Conservation (phyloP, 768 basidiomycete species). For the Auricularia cornea region DNA sequence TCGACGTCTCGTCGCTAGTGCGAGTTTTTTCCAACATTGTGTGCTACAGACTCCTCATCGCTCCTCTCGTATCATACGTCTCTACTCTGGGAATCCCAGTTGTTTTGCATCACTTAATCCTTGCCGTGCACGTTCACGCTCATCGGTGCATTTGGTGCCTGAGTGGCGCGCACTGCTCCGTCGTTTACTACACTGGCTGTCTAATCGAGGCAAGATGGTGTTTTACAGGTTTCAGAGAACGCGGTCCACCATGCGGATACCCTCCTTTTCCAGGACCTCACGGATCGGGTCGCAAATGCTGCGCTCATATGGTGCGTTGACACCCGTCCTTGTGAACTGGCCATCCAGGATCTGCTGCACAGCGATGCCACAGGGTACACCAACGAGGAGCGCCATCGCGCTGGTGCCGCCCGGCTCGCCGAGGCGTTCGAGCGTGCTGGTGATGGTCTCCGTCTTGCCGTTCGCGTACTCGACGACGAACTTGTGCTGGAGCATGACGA, state of each 20-base stretch:
- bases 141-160: too few relatives aligned
- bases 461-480: slow-evolving; percentile 87
- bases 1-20: too few relatives aligned
- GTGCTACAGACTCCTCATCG: too few relatives aligned
- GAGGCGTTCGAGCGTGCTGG: slow-evolving; percentile 86
- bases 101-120: too few relatives aligned
- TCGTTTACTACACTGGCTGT: too few relatives aligned
- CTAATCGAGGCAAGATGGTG: too few relatives aligned
- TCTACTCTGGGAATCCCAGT: slow-evolving; percentile 36
- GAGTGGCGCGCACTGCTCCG: too few relatives aligned
- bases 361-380: slow-evolving; percentile 90
- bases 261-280: slow-evolving; percentile 59
- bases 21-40: not conserved
- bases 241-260: slow-evolving; percentile 63
- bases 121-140: too few relatives aligned
- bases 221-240: slow-evolving; percentile 38
- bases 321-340: slow-evolving; percentile 64
- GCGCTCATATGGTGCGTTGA: slow-evolving; percentile 80
- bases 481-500: slow-evolving; percentile 98
- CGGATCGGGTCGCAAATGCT: slow-evolving; percentile 74
- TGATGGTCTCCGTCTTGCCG: slow-evolving; percentile 76
- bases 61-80: slow-evolving; percentile 41
- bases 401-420: slow-evolving; percentile 72
- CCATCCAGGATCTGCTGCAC: slow-evolving; percentile 88
- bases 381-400: slow-evolving; percentile 89